Evolutionary conservation across 805 yeast species (phyloP).

Genomic region (Candida gorgasii): DNA sequence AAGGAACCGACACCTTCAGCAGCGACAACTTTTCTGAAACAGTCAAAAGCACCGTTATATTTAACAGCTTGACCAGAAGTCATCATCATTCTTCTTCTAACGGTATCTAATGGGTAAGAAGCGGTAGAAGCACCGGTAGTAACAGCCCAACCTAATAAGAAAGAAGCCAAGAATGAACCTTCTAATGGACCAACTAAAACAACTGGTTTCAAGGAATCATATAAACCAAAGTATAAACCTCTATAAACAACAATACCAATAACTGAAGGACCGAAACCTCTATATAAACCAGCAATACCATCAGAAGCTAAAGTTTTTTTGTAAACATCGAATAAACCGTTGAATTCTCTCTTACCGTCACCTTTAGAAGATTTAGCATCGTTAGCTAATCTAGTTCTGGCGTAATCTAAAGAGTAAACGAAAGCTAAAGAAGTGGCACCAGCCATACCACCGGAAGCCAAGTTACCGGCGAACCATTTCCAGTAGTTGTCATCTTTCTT

Average conservation of each 20-base stretch:
- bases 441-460: slow-evolving; percentile 98
- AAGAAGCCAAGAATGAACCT: slow-evolving; percentile 92
- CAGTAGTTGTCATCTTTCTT: slow-evolving; percentile 93
- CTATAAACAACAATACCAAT: slow-evolving; percentile 97
- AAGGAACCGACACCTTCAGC: slow-evolving; percentile 92
- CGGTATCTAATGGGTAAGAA: slow-evolving; percentile 98
- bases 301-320: slow-evolving; percentile 92
- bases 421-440: slow-evolving; percentile 94
- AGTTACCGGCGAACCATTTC: slow-evolving; percentile 95
- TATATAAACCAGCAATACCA: slow-evolving; percentile 97
- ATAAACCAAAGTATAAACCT: slow-evolving; percentile 98
- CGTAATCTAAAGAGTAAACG: slow-evolving; percentile 96
- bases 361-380: slow-evolving; percentile 91
- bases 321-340: slow-evolving; percentile 96
- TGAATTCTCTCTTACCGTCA: slow-evolving; percentile 86
- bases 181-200: slow-evolving; percentile 91
- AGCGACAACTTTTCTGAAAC: slow-evolving; percentile 88
- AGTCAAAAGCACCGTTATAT: slow-evolving; percentile 93
- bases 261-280: slow-evolving; percentile 99
- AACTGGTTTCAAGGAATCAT: slow-evolving; percentile 95
- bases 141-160: slow-evolving; percentile 96
- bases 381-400: slow-evolving; percentile 98
- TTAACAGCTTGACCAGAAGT: slow-evolving; percentile 98
- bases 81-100: slow-evolving; percentile 99
- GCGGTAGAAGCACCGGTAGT: slow-evolving; percentile 99